Evolutionary conservation across 116 monocot genomes (phyloP), one percentile per base, ranked within the genome.

Genomic region (Zostera marina): DNA sequence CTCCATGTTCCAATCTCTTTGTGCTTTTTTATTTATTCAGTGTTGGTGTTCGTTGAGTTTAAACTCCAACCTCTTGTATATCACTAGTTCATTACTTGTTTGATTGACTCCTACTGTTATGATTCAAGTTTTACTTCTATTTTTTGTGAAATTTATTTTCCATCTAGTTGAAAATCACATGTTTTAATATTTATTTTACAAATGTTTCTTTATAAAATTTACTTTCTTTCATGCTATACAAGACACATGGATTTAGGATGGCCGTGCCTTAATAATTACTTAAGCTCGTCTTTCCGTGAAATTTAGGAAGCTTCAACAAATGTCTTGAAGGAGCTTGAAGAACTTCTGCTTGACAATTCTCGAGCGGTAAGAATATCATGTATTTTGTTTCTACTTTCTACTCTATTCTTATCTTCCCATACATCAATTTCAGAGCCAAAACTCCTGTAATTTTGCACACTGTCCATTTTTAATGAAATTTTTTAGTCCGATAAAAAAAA

Each of bases 321-420:
- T 58, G 58, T 58, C 42, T 41, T 58, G 42, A 41, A 58, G 41
- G 58, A 58, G 41, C 58, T 58, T 58, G 58, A 58, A 58, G 40
- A 16, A 58, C 40, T 58, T 58, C 26, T 58, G 9, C 40, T 58
- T n/a, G 58, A 39, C 17, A 58, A 58, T 58, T 13, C 16, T 58
- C 40, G 42, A 16, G 58, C 40, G 58, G 58, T 58, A 41, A 58
- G 58, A 23, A 54, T 54, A 12, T 12, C 54, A 25, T 24, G 8
- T 54, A 1, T 23, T 54, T 45, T 45, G 2, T 11, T 45, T n/a
- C n/a, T n/a, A n/a, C 53, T 53, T 22, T 1, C 24, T 24, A 4
- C 24, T 54, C 10, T 54, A 6, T 21, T 4, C 24, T 22, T 9
- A 23, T 54, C 48, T 48, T 9, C 24, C 32, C 32, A 32, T 32